phyloP scores from a whole-genome alignment of 2,329 filamentous ascomycete species.

The Penicillium sp. region DNA sequence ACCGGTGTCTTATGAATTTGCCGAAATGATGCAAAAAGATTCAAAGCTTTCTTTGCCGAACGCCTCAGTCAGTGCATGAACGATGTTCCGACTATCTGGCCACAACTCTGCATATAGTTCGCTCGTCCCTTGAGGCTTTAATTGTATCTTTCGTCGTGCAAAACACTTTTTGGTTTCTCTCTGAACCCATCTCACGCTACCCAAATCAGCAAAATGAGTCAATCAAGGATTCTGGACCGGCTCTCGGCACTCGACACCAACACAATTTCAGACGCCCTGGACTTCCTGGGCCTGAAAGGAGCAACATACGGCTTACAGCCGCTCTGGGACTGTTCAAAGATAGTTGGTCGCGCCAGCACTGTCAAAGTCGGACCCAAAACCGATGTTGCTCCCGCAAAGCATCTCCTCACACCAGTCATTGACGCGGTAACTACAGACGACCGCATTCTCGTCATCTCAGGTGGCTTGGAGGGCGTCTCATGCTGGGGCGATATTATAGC shows the following conservation, averaged over 20 bases:
- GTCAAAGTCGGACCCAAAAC: constrained; percentile 19
- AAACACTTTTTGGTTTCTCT: no score
- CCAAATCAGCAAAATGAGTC: background rate
- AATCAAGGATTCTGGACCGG: constrained; percentile 10
- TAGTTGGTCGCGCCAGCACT: constrained; percentile 24
- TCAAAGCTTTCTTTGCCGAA: no score
- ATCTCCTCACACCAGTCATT: constrained; percentile 21
- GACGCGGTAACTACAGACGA: constrained; percentile 19
- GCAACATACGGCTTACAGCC: constrained; percentile 22
- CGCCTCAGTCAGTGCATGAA: no score
- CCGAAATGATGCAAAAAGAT: no score
- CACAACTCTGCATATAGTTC: no score
- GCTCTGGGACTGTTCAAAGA: constrained; percentile 27
- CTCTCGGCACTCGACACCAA: constrained; percentile 24
- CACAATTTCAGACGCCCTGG: constrained; percentile 25
- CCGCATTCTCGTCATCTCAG: constrained; percentile 24
- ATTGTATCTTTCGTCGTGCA: no score
- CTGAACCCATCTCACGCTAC: background rate
- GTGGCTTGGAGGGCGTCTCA: constrained; percentile 20
- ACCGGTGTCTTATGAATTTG: no score
- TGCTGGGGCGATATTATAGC: constrained; percentile 28
- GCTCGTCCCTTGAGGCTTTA: no score
- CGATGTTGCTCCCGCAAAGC: constrained; percentile 8
- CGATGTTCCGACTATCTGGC: no score
- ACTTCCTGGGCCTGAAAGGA: constrained; percentile 24